Percentiles rank a stretch among this genome's conserved stretches.
Evolutionary conservation across 2,329 filamentous ascomycete species (phyloP).

Genomic region (Aspergillus japonicus): DNA sequence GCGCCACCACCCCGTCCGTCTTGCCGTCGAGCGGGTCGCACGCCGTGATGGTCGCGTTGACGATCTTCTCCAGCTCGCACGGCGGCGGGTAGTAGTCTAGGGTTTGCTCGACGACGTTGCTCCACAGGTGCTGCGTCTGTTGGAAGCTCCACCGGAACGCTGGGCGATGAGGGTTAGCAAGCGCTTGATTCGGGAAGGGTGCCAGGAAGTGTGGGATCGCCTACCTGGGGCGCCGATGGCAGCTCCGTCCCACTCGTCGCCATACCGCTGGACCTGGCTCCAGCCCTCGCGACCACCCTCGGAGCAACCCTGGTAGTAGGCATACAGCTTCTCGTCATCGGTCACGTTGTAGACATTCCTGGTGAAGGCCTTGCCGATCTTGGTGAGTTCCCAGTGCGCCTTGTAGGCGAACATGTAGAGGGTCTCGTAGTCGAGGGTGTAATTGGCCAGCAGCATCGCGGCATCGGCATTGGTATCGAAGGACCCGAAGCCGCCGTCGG

Average conservation of each 20-base stretch:
- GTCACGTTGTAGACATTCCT: conserved; percentile 41
- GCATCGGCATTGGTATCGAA: conserved; percentile 28
- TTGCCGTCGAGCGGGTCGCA: conserved; percentile 58
- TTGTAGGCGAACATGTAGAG: conserved; percentile 45
- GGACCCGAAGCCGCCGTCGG: conserved; percentile 47
- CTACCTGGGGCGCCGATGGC: conserved; percentile 45
- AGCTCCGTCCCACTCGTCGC: conserved; percentile 50
- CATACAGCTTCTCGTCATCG: conserved; percentile 28
- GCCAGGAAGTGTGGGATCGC: not conserved
- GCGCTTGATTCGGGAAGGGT: too few relatives aligned
- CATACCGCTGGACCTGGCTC: conserved; percentile 53
- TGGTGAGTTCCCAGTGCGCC: conserved; percentile 53
- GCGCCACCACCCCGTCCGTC: conserved; percentile 54
- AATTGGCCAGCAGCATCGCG: conserved; percentile 41
- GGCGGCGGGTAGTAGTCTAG: conserved; percentile 44
- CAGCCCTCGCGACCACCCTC: conserved; percentile 55
- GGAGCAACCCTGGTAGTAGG: conserved; percentile 57
- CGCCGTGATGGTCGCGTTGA: conserved; percentile 54
- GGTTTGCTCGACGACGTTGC: conserved; percentile 40
- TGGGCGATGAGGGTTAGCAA: not conserved
- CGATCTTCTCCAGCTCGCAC: conserved; percentile 35
- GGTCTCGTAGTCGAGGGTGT: conserved; percentile 40
- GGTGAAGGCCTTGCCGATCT: conserved; percentile 47
- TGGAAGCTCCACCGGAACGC: conserved; percentile 49
- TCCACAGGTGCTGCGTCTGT: conserved; percentile 45